Evolutionary conservation across 768 basidiomycete genomes (phyloP), one percentile per base, ranked within the genome.

Genomic region (Omphalotus guepiniiformis): DNA sequence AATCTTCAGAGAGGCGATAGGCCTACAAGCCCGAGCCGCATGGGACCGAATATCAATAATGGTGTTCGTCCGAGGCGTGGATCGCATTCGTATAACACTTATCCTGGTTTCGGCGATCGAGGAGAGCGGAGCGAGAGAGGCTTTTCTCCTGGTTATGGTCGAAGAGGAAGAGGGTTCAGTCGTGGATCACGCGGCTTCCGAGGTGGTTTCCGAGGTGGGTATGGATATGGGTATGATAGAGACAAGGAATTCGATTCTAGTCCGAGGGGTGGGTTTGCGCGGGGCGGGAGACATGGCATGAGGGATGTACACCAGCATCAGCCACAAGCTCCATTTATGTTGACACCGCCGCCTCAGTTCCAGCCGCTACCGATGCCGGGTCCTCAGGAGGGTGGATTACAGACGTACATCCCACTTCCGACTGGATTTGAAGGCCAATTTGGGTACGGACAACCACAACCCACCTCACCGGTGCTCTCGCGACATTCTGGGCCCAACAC

Each of bases 191-290:
- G 43, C 35, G 43, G 43, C 28, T 19, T 12, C 28, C 56, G 55
- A 16, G 11, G 41, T 5, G 38, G 47, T 11, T 49, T n/a, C n/a
- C n/a, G 63, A 19, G 44, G 48, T 18, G 47, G 58, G 21, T 61
- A 59, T 52, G 65, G 66, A 3, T 53, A 54, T 18, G 66, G 71
- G 6, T 60, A 59, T 51, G 63, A 66, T 22, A 61, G 73, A 22
- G 55, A 70, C 5, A 26, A 32, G 13, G 39, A 34, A 16, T 57
- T 56, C 38, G 53, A 53, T 38, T 21, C 38, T 7, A 30, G 23
- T 37, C 36, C 37, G 13, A 32, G 27, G 15, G 45, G 41, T n/a
- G n/a, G n/a, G n/a, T n/a, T n/a, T n/a, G 28, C 48, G 52, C 16
- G 47, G 46, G 6, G 28, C 18, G 16, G 46, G 39, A 13, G 15